Evolutionary conservation across 23 red algal species (phyloP).

Genomic region (Gracilaria gracilis): DNA sequence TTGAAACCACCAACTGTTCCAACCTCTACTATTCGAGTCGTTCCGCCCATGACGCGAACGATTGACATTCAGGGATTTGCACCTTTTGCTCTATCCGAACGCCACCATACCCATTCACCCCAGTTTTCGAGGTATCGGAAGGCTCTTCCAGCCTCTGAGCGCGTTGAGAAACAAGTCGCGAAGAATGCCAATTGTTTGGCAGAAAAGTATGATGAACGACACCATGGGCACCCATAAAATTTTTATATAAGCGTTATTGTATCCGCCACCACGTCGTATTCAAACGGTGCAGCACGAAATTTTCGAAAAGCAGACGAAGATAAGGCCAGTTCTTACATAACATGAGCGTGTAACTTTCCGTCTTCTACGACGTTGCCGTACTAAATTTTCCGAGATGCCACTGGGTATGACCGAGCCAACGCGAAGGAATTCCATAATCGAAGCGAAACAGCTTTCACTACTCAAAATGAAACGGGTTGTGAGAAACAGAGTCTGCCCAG

Average conservation of each 20-base stretch:
- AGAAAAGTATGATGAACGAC: conserved; percentile 51
- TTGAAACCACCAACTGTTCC: conserved; percentile 17
- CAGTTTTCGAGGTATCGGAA: conserved; percentile 37
- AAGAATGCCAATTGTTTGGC: conserved; percentile 3
- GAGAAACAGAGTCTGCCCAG: conserved; percentile 47
- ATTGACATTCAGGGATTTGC: neutral
- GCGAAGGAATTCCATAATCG: conserved; percentile 71
- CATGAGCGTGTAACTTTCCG: conserved; percentile 52
- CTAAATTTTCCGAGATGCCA: conserved; percentile 54
- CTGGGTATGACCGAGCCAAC: conserved; percentile 54
- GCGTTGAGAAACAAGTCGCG: conserved; percentile 9
- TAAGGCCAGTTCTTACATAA: conserved; percentile 52
- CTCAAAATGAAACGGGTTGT: conserved; percentile 68
- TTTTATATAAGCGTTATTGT: conserved; percentile 40
- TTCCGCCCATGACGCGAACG: neutral
- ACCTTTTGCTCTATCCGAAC: neutral
- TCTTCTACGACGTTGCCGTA: conserved; percentile 29
- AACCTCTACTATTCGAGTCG: conserved; percentile 1
- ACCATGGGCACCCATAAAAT: conserved; percentile 13
- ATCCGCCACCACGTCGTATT: conserved; percentile 1
- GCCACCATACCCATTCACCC: neutral
- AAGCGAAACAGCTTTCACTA: conserved; percentile 67
- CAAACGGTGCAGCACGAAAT: conserved; percentile 27
- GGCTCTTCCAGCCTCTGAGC: neutral
- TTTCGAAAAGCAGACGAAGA: conserved; percentile 38